These are phyloP conservation scores for Candida nitratophila DNA, from an alignment of 805 yeast genomes.

Conservation along the genomic window DNA sequence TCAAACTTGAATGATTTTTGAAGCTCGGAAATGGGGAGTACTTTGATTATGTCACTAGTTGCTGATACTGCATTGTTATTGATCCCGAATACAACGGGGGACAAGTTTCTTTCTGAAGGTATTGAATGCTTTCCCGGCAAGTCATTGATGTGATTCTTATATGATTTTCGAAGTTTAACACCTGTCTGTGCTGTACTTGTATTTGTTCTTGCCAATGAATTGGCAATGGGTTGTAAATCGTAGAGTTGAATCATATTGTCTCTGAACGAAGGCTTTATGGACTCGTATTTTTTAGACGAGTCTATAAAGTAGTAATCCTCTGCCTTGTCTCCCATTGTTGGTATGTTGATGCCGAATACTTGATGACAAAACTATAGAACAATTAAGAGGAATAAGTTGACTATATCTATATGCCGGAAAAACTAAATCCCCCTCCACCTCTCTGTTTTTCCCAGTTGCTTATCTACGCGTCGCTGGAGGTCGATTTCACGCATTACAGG, in stretches of 20 bases:
- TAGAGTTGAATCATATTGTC: conserved; percentile 66
- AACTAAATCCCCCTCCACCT: no score
- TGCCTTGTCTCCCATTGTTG: no score
- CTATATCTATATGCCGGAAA: no score
- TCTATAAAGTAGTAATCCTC: conserved; percentile 25
- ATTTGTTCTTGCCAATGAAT: conserved; percentile 78
- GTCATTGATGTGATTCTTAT: conserved; percentile 86
- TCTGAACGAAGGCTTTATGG: conserved; percentile 61
- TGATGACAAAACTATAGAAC: no score
- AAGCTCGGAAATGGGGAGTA: conserved; percentile 43
- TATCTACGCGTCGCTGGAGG: no score
- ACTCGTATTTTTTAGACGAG: conserved; percentile 23
- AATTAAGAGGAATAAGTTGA: no score
- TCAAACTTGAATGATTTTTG: conserved; percentile 50
- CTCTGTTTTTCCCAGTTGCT: no score
- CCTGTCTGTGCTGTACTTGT: conserved; percentile 71
- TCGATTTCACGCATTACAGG: no score
- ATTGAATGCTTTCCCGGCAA: conserved; percentile 73
- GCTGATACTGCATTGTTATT: conserved; percentile 31
- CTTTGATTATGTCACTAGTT: conserved; percentile 31
- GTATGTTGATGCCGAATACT: no score
- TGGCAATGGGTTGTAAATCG: conserved; percentile 58
- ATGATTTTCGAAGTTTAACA: conserved; percentile 87
- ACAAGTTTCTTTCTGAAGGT: conserved; percentile 38
- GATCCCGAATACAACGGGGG: conserved; percentile 30